Evolutionary conservation across 257 asterid species (phyloP).

Genomic region (Penstemon davidsonii): DNA sequence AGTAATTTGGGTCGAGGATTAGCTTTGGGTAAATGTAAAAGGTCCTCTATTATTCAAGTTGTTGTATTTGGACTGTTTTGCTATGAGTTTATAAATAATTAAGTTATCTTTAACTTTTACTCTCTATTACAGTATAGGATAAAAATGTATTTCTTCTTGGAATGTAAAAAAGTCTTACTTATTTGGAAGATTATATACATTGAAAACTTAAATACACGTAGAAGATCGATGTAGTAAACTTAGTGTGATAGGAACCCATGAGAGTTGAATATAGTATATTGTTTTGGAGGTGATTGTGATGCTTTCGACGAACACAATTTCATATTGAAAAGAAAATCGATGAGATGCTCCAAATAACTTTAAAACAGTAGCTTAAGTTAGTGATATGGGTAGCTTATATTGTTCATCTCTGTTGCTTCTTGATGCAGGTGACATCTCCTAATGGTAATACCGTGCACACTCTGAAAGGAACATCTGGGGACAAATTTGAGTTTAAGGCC

Average conservation of each 20-base stretch:
- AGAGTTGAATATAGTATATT: neutral
- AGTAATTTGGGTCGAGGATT: too few species aligned
- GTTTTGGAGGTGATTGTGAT: conserved; percentile 14
- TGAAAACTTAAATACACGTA: neutral
- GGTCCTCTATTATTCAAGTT: neutral
- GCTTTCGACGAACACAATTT: neutral
- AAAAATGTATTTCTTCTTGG: neutral
- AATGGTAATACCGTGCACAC: conserved; percentile 52
- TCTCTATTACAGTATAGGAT: neutral
- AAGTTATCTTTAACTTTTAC: neutral
- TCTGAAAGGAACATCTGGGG: conserved; percentile 64
- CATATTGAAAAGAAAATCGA: neutral
- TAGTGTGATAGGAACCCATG: too few species aligned
- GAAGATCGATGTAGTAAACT: too few species aligned
- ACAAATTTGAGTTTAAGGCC: conserved; percentile 85
- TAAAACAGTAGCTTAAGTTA: conserved; percentile 7
- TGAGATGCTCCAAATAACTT: conserved; percentile 1
- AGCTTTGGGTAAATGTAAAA: too few species aligned
- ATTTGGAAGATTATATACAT: neutral
- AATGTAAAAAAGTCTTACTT: neutral
- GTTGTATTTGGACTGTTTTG: conserved; percentile 3
- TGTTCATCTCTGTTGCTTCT: conserved; percentile 23
- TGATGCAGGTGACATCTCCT: conserved; percentile 67
- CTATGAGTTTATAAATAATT: neutral
- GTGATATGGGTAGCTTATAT: neutral